Evolutionary conservation across 306 rosid genomes (phyloP).

Genomic region (Senna tora): DNA sequence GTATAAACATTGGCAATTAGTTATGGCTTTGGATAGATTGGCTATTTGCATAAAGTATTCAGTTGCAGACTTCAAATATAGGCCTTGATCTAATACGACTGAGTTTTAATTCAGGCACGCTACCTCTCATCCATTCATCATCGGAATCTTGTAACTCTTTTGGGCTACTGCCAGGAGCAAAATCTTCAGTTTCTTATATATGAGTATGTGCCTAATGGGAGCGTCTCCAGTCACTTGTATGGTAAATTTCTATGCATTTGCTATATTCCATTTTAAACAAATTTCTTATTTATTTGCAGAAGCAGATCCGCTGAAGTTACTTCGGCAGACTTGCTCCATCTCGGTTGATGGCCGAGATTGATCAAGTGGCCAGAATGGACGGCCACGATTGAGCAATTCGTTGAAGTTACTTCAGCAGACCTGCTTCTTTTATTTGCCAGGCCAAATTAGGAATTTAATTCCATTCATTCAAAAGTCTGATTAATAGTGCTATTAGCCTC

Average conservation of each 20-base stretch:
- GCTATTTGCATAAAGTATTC: background rate
- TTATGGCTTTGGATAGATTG: slow-evolving; percentile 23
- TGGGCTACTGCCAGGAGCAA: slow-evolving; percentile 95
- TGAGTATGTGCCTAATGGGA: slow-evolving; percentile 86
- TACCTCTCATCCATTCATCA: slow-evolving; percentile 84
- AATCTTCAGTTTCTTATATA: slow-evolving; percentile 84
- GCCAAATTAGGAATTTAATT: slow-evolving; percentile 7
- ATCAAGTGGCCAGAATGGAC: too few species aligned
- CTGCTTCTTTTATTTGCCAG: too few species aligned
- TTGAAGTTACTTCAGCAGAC: too few species aligned
- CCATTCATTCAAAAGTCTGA: background rate
- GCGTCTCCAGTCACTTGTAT: slow-evolving; percentile 89
- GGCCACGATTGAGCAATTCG: too few species aligned
- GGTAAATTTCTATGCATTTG: slow-evolving; percentile 68
- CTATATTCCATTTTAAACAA: background rate
- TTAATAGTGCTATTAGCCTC: slow-evolving; percentile 14
- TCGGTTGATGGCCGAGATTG: too few species aligned
- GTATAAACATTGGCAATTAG: background rate
- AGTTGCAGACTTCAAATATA: slow-evolving; percentile 5
- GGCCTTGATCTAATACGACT: slow-evolving; percentile 44
- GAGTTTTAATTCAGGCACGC: slow-evolving; percentile 66
- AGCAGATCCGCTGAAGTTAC: too few species aligned
- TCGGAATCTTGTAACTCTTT: slow-evolving; percentile 76
- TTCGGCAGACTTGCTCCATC: too few species aligned
- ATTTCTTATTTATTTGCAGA: background rate